These are phyloP conservation scores for Chlorella sp. DNA, from an alignment of 139 green algal species.

Conservation along the genomic window DNA sequence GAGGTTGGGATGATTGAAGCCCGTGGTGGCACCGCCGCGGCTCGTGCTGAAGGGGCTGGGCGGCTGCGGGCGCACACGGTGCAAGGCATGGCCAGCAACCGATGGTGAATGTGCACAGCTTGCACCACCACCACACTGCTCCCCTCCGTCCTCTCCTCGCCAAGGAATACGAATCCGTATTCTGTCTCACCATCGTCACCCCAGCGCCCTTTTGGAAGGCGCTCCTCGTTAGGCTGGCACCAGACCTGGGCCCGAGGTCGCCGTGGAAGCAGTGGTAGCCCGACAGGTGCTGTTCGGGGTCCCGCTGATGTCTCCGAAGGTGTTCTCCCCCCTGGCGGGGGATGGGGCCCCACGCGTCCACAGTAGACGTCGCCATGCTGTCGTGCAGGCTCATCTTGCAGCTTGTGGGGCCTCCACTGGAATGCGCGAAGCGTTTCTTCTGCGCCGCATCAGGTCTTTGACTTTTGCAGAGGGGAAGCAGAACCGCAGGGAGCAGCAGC, in stretches of 20 bases:
- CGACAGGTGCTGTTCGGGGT: background rate
- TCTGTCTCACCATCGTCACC: background rate
- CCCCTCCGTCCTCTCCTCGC: too few species aligned
- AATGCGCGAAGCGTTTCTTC: too few species aligned
- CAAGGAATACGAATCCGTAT: too few species aligned
- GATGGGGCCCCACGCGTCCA: too few species aligned
- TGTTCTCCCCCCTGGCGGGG: slow-evolving; percentile 1
- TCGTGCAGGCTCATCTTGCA: too few species aligned
- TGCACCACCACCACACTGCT: background rate
- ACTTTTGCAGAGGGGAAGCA: too few species aligned
- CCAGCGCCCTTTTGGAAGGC: background rate
- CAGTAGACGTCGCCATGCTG: too few species aligned
- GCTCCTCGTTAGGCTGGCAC: background rate
- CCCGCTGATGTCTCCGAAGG: background rate
- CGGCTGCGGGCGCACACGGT: background rate
- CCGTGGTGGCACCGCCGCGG: background rate
- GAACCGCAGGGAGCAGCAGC: background rate
- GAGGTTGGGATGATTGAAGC: too few species aligned
- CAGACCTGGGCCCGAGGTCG: background rate
- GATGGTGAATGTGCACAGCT: background rate
- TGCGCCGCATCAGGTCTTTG: too few species aligned
- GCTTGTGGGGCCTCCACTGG: too few species aligned
- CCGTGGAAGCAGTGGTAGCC: slow-evolving; percentile 1
- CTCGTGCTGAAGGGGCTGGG: background rate
- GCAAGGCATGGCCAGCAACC: background rate